Evolutionary conservation across 768 basidiomycete species (phyloP).

Genomic region (Naganishia onofrii): DNA sequence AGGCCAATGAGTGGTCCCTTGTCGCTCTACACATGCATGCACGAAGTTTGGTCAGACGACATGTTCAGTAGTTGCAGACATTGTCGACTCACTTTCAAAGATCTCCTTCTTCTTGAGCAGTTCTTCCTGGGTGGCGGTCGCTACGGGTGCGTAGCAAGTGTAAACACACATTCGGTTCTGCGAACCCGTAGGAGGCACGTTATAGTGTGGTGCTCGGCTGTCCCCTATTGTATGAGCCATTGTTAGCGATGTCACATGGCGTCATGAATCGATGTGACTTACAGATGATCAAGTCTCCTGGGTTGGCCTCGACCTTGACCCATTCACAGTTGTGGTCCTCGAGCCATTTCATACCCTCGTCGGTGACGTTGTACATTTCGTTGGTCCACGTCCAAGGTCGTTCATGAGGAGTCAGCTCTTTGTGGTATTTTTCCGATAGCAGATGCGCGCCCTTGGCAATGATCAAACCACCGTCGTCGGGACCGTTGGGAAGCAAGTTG

Average conservation of each 20-base stretch:
- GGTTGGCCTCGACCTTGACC: constrained; percentile 42
- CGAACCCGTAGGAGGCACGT: constrained; percentile 32
- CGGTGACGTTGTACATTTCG: constrained; percentile 36
- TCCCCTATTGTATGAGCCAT: not conserved
- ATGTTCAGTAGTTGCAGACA: no score
- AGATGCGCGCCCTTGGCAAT: constrained; percentile 32
- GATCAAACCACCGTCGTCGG: constrained; percentile 43
- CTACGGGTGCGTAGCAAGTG: constrained; percentile 41
- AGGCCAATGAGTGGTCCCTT: constrained; percentile 34
- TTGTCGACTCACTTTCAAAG: constrained; percentile 15
- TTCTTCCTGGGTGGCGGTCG: constrained; percentile 37
- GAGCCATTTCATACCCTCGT: constrained; percentile 44
- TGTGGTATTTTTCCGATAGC: constrained; percentile 35
- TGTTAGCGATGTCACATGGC: not conserved
- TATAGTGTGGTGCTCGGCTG: constrained; percentile 36
- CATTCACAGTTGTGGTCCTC: constrained; percentile 42
- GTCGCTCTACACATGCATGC: not conserved
- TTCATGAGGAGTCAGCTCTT: constrained; percentile 34
- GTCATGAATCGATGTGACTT: no score
- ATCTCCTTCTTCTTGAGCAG: constrained; percentile 22
- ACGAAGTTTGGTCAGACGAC: not conserved
- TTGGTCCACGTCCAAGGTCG: constrained; percentile 30
- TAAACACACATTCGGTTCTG: constrained; percentile 39
- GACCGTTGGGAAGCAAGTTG: constrained; percentile 41
- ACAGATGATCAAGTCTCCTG: constrained; percentile 50